phyloP scores from a whole-genome alignment of 2,329 filamentous ascomycete species.

The Chrysoporthe cubensis region DNA sequence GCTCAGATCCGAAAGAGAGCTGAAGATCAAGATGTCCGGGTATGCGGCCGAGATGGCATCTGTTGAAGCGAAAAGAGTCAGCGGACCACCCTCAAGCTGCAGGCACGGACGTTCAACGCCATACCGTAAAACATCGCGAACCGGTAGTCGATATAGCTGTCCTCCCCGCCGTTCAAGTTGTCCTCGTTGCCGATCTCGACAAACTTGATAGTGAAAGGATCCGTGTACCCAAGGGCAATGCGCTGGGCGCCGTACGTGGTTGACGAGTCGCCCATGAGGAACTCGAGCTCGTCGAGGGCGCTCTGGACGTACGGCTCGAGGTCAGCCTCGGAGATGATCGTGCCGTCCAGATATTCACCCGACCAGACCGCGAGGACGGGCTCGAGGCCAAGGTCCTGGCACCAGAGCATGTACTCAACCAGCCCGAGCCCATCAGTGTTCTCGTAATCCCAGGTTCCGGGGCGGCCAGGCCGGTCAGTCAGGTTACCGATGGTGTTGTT shows the following conservation, averaged over 20 bases:
- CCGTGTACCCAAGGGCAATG: constrained; percentile 52
- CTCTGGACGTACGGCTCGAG: constrained; percentile 51
- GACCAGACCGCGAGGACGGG: constrained; percentile 49
- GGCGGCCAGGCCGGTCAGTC: constrained; percentile 38
- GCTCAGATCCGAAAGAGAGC: constrained; percentile 20
- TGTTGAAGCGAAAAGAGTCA: constrained; percentile 31
- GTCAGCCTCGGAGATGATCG: constrained; percentile 45
- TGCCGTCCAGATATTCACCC: constrained; percentile 47
- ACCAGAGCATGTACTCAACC: constrained; percentile 50
- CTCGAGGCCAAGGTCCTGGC: constrained; percentile 24
- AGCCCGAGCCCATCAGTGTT: constrained; percentile 55
- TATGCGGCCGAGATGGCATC: constrained; percentile 31
- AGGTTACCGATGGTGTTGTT: constrained; percentile 47
- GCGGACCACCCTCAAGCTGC: constrained; percentile 15
- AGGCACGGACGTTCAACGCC: constrained; percentile 41
- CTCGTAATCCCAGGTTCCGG: constrained; percentile 47
- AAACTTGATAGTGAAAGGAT: constrained; percentile 54
- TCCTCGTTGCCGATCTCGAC: constrained; percentile 62
- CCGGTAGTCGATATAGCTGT: constrained; percentile 42
- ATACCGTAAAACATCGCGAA: constrained; percentile 51
- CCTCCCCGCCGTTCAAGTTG: constrained; percentile 45
- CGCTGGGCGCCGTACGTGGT: constrained; percentile 51
- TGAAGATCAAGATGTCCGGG: constrained; percentile 26
- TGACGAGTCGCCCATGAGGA: constrained; percentile 49
- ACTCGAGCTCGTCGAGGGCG: constrained; percentile 56